Base-by-base conservation (phyloP, 352 stramenopile genomes). In the Peronospora farinosa region DNA sequence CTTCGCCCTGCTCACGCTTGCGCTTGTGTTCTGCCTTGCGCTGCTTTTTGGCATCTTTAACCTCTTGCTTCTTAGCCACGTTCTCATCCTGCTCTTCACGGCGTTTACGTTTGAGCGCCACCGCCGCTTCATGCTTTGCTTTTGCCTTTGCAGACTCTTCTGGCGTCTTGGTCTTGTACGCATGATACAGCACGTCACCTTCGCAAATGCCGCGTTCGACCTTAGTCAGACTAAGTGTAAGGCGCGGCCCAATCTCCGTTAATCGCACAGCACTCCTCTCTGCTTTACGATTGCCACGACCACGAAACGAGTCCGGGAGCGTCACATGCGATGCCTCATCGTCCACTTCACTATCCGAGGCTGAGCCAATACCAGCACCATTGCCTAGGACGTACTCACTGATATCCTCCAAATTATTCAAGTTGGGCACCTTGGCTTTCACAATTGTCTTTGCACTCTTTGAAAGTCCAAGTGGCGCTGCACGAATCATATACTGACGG, bases 151-250 rank as follows among this genome's bases (percentile, higher is more conserved):
- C 78, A n/a, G 77, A 62, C 42, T 95, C 84, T 47, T 92, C 83
- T 0, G 82, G 74, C 9, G 86, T 86, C 70, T 96, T 96, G 27
- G 69, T 79, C 47, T 69, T 78, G 71, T 91, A 97, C 17, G 91
- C 89, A 77, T 99, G 96, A 71, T 98, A 99, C 53, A 98, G 80
- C 36, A 99, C 92, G 67, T 98, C 96, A 36, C 96, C 96, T 28
- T 93, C 83, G 47, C 86, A 96, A 32, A 99, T 74, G 47, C 96
- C 95, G 43, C 95, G 79, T 74, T 99, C 91, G 32, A 98, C 95
- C 77, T 98, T 98, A 33, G 86, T 94, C 2, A 99, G 73, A 58
- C 96, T 86, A 19, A 99, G 66, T 15, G 86, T 97, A 23, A 99
- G 62, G 7, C 96, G 75, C 13, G 96, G 96, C 7, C 96, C 96